Conservation (phyloP, 2,329 filamentous ascomycete species). For the Paecilomyces dactylethromorphus region DNA sequence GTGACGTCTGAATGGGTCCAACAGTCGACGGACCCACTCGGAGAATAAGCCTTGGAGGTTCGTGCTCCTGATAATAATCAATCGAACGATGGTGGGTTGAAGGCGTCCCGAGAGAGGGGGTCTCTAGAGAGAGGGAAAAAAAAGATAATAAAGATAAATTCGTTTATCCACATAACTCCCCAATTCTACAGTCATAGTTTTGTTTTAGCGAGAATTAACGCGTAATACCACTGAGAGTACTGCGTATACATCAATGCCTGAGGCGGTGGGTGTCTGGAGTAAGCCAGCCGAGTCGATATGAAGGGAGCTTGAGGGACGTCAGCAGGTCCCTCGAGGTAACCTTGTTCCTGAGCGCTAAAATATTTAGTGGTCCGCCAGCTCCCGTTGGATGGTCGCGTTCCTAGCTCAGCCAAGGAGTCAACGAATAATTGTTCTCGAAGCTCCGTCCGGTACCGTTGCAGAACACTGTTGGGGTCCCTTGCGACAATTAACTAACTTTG, state of each 20-base stretch:
- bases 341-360: neutral
- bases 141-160: no score
- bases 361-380: neutral
- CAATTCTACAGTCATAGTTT: no score
- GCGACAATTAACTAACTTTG: neutral
- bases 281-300: no score
- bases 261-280: no score
- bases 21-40: neutral
- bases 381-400: neutral
- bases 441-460: neutral
- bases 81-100: neutral
- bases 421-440: neutral
- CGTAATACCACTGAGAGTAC: no score
- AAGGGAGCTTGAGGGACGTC: neutral
- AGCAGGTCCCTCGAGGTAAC: neutral
- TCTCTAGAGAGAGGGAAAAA: no score
- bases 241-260: no score
- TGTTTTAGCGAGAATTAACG: no score
- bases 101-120: neutral
- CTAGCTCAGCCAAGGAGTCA: neutral
- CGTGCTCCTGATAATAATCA: neutral
- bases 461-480: neutral
- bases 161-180: no score
- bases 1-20: neutral
- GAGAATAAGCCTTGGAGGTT: neutral